Percentiles rank a stretch among this genome's conserved stretches.
Evolutionary conservation across 805 yeast species (phyloP).

Genomic region (Yamadazyma ubonensis): DNA sequence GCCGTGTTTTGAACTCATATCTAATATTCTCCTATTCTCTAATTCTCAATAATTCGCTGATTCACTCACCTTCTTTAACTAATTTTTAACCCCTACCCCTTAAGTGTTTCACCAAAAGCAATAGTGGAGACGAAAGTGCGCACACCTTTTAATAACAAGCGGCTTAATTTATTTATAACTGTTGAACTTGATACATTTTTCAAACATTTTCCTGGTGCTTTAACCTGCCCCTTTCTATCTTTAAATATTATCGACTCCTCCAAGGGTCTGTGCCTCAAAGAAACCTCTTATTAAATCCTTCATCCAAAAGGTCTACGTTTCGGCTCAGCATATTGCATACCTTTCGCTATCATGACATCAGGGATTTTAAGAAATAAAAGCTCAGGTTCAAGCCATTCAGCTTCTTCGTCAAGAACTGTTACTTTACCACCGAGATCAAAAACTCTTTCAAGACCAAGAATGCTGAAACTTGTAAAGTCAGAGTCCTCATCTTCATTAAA

Average conservation of each 20-base stretch:
- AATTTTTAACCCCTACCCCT: not conserved
- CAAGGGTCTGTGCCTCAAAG: not conserved
- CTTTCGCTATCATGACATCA: not conserved
- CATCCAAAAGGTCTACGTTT: too few species aligned
- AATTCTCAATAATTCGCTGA: too few species aligned
- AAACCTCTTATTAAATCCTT: not conserved
- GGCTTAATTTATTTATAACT: not conserved
- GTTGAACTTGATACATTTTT: too few species aligned
- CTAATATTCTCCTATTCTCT: too few species aligned
- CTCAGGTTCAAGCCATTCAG: constrained; percentile 13
- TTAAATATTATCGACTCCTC: not conserved
- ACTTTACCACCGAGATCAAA: constrained; percentile 1
- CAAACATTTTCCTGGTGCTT: not conserved
- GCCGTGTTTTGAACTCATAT: not conserved
- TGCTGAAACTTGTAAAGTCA: constrained; percentile 12
- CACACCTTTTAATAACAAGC: not conserved
- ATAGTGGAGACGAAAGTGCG: not conserved
- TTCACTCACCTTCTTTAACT: too few species aligned
- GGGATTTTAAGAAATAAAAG: constrained; percentile 14
- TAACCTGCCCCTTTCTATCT: not conserved
- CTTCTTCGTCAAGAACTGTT: constrained; percentile 9
- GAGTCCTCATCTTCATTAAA: constrained; percentile 1
- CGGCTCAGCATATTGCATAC: too few species aligned
- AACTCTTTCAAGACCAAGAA: constrained; percentile 1
- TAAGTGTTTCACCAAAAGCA: not conserved